These are phyloP conservation scores for Drechslerella coelobrocha DNA, from an alignment of 2,329 filamentous ascomycete genomes.

Conservation along the genomic window DNA sequence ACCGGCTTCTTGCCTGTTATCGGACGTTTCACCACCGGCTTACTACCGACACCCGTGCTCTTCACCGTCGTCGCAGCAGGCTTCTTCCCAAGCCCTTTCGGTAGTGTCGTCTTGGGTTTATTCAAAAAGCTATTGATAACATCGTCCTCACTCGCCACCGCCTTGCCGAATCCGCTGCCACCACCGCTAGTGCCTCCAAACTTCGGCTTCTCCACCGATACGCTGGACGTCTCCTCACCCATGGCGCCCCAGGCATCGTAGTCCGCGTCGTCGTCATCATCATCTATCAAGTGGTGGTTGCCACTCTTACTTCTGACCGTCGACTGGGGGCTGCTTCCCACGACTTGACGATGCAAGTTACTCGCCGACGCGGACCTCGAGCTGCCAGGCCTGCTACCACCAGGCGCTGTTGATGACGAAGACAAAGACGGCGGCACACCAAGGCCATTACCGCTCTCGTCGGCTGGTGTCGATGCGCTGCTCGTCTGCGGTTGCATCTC, in stretches of 20 bases:
- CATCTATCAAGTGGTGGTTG: slow-evolving; percentile 63
- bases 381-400: slow-evolving; percentile 56
- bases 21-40: slow-evolving; percentile 56
- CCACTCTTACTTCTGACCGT: slow-evolving; percentile 56
- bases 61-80: slow-evolving; percentile 65
- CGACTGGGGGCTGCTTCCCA: slow-evolving; percentile 63
- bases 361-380: slow-evolving; percentile 60
- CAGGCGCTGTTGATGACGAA: slow-evolving; percentile 57
- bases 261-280: slow-evolving; percentile 68
- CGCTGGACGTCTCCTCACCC: slow-evolving; percentile 61
- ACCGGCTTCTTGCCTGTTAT: slow-evolving; percentile 55
- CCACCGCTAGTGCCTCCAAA: slow-evolving; percentile 59
- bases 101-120: slow-evolving; percentile 78
- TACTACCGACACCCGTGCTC: no score
- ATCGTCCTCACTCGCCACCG: slow-evolving; percentile 72
- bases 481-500: slow-evolving; percentile 72
- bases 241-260: slow-evolving; percentile 79
- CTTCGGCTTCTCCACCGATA: slow-evolving; percentile 63
- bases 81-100: slow-evolving; percentile 80
- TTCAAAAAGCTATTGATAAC: slow-evolving; percentile 94
- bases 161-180: slow-evolving; percentile 58
- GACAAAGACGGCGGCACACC: slow-evolving; percentile 59
- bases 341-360: slow-evolving; percentile 67
- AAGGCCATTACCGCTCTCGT: slow-evolving; percentile 59
- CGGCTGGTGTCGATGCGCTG: slow-evolving; percentile 60